Base-by-base conservation (phyloP, 1,284 basidiomycete genomes). In the Tausonia pullulans region DNA sequence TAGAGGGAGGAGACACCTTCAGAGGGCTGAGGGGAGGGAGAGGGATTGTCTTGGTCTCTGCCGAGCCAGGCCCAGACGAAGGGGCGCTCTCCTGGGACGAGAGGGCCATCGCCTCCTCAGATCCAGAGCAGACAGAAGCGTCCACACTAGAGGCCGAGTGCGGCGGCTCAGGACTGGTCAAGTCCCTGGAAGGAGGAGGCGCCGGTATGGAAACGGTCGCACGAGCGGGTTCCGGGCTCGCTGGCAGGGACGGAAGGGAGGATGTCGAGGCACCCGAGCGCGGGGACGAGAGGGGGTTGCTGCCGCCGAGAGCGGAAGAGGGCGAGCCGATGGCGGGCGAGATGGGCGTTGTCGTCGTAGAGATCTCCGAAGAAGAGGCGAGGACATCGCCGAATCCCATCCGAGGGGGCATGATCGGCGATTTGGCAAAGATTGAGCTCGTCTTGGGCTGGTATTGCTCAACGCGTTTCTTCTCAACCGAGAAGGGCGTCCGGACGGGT, bases 401-500 rank as follows among this genome's bases (percentile, higher is more conserved):
- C 44, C 58, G 51, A 9, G 54, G 58, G 16, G 58, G 39, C 8
- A 60, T 48, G 5, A 60, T 59, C 41, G 63, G 59, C 53, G 59
- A 56, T 39, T 61, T 65, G 10, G 58, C 58, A 55, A 65, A 63
- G 39, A 60, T 45, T 8, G 58, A 49, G 14, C 44, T 55, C 16
- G 59, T 52, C 56, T n/a, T 60, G 41, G 27, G 27, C 48, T 13
- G 43, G 44, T 48, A 11, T 40, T 40, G 62, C 27, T 43, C 55
- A 16, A 62, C 55, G 46, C 68, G 64, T 41, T 68, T 69, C 62
- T 67, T 64, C 9, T 56, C 60, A 2, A 56, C 40, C 9, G 65
- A 66, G 48, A 73, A 70, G 43, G 71, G 74, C 66, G 70, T 72
- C 69, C 63, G 50, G 16, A 65, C 60, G 6, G 63, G 55, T 41